Evolutionary conservation across 2,329 filamentous ascomycete species (phyloP).

Genomic region (Trichophyton simii): DNA sequence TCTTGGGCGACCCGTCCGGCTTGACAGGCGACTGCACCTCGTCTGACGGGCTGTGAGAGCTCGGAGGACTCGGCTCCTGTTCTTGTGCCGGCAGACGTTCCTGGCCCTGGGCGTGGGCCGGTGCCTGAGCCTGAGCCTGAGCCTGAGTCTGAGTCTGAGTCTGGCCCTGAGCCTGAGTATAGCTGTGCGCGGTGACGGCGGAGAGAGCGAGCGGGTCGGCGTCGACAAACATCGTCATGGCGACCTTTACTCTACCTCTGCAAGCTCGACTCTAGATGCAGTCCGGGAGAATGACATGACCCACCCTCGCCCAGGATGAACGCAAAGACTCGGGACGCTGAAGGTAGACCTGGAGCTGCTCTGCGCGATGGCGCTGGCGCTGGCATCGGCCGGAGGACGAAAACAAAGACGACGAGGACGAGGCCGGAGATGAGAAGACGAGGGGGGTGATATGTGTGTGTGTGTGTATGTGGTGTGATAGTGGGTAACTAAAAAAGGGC

Average conservation of each 20-base stretch:
- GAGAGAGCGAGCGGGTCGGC: neutral
- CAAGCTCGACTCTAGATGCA: slow-evolving; percentile 1
- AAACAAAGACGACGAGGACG: neutral
- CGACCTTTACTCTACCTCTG: neutral
- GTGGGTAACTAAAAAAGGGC: too few relatives aligned
- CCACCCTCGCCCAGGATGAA: neutral
- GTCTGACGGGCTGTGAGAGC: neutral
- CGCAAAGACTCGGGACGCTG: neutral
- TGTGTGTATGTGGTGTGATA: too few relatives aligned
- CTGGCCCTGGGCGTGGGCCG: neutral
- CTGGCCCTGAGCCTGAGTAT: neutral
- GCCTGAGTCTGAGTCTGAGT: neutral
- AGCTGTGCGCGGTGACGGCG: neutral
- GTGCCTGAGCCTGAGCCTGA: neutral
- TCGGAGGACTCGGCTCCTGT: neutral
- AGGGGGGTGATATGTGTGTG: neutral
- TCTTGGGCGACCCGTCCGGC: slow-evolving; percentile 22
- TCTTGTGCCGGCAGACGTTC: neutral
- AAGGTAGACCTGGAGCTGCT: neutral
- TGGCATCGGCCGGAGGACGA: neutral
- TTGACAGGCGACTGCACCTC: neutral
- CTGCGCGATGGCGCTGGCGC: neutral
- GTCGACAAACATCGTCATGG: slow-evolving; percentile 3
- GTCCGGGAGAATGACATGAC: slow-evolving; percentile 4
- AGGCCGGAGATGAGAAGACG: neutral